Base-by-base conservation (phyloP, 2,329 filamentous ascomycete genomes). In the Calcarisporium arbuscula region DNA sequence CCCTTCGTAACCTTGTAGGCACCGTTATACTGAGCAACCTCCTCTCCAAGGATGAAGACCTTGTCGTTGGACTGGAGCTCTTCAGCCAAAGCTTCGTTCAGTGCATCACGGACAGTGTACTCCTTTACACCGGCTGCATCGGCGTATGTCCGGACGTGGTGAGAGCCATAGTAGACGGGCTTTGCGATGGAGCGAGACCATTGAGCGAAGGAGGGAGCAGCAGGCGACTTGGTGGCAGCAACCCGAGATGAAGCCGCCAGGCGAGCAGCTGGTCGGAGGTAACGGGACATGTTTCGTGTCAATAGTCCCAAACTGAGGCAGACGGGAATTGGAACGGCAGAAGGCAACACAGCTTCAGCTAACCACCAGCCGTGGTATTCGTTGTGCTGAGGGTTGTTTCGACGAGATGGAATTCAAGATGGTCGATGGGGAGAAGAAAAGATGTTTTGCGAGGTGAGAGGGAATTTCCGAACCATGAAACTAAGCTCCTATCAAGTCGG, bases 1-100 rank as follows among this genome's bases (percentile, higher is more conserved):
- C 92, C 92, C 74, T 95, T 95, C 56, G 92, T 98, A 60, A 98
- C 90, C 72, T 98, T 98, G 80, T 98, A 98, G 59, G 90, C 90
- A 74, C 92, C 92, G 65, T 98, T 98, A 74, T 98, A 98, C 70
- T 98, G 92, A 54, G 92, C 92, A 57, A 98, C 92, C 72, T 98
- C 92, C 74, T 98, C 92, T 55, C 92, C 92, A 39, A 98, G 65
- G 50, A 98, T 70, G 64, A 95, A 98, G 52, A 95, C 89, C 74
- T 95, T 96, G 46, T 82, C 74, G 67, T 98, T 94, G 58, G 67
- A 62, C 74, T 95, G 89, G 64, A 98, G 80, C 75, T 98, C 92
- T 72, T 98, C 92, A 30, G 88, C 88, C 58, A 98, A 81, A 41
- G 92, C 92, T 73, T 98, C 90, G 64, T 98, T 98, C 58, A 98